Base-by-base conservation (phyloP, 2,329 filamentous ascomycete species). In the Nemania sp. region DNA sequence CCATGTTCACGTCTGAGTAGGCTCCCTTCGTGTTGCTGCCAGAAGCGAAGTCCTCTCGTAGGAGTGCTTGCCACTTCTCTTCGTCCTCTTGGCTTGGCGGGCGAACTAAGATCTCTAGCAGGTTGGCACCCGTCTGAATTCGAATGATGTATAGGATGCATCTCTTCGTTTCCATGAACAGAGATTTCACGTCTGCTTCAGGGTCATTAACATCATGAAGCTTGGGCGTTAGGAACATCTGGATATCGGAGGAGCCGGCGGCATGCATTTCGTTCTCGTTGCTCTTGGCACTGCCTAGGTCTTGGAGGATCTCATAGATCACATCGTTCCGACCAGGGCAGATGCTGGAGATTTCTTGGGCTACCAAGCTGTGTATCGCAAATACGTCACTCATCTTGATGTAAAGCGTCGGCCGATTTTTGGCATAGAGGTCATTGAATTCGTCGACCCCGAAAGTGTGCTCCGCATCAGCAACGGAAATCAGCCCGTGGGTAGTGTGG, bases 341-440 rank as follows among this genome's bases (percentile, higher is more conserved):
- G 56, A 97, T 86, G 52, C 79, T 79, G 5, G 86, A 77, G 43
- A 97, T 82, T 64, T 97, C 91, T 20, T 86, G 80, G 3, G 90
- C 86, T 49, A 97, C 82, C 19, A 97, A 80, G 60, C 88, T 91
- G 73, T 99, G 95, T 54, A 99, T 93, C 43, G 93, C 90, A 70
- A 99, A 97, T 52, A 99, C 92, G 70, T 99, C 94, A 14, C 89
- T 84, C 83, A 99, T 93, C 76, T 99, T 99, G 77, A 99, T 96
- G 76, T 97, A 99, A n/a, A 99, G 80, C 0, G 93, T 97, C 6
- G 94, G 94, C 73, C 96, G 96, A 60, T 91, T 94, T 71, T 95
- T 92, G 52, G 93, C 90, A 69, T 97, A 97, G 6, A 99, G 81
- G 68, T 99, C 94, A 69, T 97, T 97, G 82, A 94, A 99, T 70